A percentile compares a stretch with the other conserved stretches of the same genome.
phyloP scores from a whole-genome alignment of 257 asterid genomes.

The Scutellaria baicalensis region DNA sequence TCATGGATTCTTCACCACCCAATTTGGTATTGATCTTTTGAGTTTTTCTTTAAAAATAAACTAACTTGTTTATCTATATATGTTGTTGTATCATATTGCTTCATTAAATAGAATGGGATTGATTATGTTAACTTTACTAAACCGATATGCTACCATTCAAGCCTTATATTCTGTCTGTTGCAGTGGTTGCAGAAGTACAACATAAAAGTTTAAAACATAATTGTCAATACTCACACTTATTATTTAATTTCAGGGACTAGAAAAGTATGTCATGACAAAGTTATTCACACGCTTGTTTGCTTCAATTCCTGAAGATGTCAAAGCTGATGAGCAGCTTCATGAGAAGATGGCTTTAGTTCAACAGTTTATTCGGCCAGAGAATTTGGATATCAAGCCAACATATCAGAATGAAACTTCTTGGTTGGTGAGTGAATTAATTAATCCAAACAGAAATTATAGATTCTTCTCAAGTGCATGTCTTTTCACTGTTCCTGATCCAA shows the following conservation, averaged over 20 bases:
- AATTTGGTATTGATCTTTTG: neutral
- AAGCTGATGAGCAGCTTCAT: constrained; percentile 63
- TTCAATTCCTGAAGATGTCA: constrained; percentile 80
- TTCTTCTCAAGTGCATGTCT: neutral
- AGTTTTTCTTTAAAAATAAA: neutral
- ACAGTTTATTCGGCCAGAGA: constrained; percentile 82
- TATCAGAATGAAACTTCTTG: constrained; percentile 82
- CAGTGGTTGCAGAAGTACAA: constrained; percentile 58
- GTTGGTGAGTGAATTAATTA: constrained; percentile 56
- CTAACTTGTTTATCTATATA: neutral
- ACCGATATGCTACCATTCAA: neutral
- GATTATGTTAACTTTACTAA: neutral
- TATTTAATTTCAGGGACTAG: constrained; percentile 63
- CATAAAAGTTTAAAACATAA: constrained; percentile 18
- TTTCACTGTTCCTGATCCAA: neutral
- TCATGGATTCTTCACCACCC: neutral
- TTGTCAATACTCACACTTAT: constrained; percentile 19
- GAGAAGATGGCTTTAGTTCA: constrained; percentile 76
- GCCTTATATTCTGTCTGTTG: constrained; percentile 7
- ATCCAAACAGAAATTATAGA: constrained; percentile 17
- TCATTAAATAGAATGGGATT: neutral
- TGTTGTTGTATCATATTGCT: neutral
- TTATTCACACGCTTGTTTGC: constrained; percentile 69
- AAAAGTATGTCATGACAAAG: constrained; percentile 90
- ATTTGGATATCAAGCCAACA: constrained; percentile 70